Evolutionary conservation across 2,329 filamentous ascomycete genomes (phyloP).

Genomic region (Beauveria sp.): DNA sequence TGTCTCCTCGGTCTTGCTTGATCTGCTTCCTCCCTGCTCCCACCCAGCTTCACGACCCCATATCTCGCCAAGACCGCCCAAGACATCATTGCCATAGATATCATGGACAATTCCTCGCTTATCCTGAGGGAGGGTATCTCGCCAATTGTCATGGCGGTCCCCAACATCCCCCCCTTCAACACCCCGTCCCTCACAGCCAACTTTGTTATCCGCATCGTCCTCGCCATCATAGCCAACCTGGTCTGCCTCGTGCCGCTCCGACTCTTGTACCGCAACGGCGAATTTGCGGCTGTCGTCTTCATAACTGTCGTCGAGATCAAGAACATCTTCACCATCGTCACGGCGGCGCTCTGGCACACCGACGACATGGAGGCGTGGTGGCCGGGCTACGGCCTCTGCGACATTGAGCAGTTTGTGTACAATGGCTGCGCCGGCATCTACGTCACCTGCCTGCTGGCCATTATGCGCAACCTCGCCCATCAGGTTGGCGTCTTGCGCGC

Average conservation of each 20-base stretch:
- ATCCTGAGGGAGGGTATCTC: neutral
- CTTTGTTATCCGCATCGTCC: constrained; percentile 39
- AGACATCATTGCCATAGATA: too few relatives aligned
- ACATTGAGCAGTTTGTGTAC: constrained; percentile 41
- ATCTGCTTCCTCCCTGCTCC: too few relatives aligned
- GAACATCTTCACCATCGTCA: constrained; percentile 42
- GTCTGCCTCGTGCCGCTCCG: constrained; percentile 44
- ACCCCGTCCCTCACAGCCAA: constrained; percentile 33
- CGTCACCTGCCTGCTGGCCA: constrained; percentile 43
- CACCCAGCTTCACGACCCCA: neutral
- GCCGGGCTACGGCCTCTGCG: constrained; percentile 45
- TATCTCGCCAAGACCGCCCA: too few relatives aligned
- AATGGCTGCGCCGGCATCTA: constrained; percentile 40
- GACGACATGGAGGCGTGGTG: constrained; percentile 45
- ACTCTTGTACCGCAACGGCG: constrained; percentile 43
- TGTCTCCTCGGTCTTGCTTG: neutral
- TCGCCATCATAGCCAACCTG: constrained; percentile 37
- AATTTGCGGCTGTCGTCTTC: constrained; percentile 45
- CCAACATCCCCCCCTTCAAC: constrained; percentile 19
- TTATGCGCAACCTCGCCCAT: constrained; percentile 45
- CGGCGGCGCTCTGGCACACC: constrained; percentile 45
- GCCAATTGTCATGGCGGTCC: constrained; percentile 17
- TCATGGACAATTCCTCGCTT: neutral
- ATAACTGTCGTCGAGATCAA: constrained; percentile 37
- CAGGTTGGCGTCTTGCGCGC: constrained; percentile 41